These are phyloP conservation scores for Cucumis cinereus DNA, from an alignment of 306 rosid genomes.

Conservation along the genomic window DNA sequence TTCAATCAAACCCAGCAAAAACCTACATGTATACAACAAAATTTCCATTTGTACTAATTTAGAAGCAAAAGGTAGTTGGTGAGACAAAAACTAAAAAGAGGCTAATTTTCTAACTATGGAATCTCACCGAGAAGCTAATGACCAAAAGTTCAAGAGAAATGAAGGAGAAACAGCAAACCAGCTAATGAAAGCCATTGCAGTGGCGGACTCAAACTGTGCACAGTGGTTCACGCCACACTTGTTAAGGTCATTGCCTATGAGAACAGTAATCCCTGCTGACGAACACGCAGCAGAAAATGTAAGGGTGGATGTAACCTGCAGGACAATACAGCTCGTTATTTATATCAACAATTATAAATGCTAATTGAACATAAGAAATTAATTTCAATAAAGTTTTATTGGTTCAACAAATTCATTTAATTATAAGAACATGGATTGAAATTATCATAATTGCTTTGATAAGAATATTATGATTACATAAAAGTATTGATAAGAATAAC, in stretches of 20 bases:
- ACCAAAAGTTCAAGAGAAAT: constrained; percentile 31
- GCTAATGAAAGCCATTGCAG: constrained; percentile 35
- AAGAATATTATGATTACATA: background rate
- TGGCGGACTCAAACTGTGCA: constrained; percentile 24
- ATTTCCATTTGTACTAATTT: background rate
- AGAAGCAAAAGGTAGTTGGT: background rate
- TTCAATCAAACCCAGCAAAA: background rate
- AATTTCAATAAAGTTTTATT: background rate
- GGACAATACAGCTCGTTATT: background rate
- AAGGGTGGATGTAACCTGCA: constrained; percentile 29
- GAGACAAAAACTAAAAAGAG: background rate
- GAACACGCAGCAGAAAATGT: constrained; percentile 35
- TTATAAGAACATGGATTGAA: background rate
- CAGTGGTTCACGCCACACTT: constrained; percentile 22
- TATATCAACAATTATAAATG: background rate
- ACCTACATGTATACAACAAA: constrained; percentile 7
- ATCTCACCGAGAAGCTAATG: constrained; percentile 22
- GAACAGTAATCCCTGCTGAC: constrained; percentile 35
- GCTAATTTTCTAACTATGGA: background rate
- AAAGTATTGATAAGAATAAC: background rate
- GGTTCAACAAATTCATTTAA: background rate
- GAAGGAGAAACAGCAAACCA: constrained; percentile 37
- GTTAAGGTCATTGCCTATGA: constrained; percentile 23
- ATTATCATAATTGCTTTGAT: background rate
- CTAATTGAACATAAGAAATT: background rate